These are phyloP conservation scores for Anastatica hierochuntica DNA, from an alignment of 345 rosid genomes.

Conservation along the genomic window DNA sequence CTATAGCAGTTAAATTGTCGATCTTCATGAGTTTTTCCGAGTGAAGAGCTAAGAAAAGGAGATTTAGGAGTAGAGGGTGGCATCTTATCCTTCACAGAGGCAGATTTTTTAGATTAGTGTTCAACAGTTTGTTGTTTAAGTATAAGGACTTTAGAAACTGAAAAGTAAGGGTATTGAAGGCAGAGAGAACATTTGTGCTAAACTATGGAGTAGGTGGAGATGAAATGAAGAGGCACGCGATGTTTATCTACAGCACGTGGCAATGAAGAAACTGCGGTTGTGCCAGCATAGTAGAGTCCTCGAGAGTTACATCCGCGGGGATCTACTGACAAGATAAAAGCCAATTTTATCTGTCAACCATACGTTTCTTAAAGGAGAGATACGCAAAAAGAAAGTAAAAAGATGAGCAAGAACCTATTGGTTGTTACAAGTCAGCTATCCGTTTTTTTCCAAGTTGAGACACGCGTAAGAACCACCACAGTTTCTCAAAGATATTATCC, in stretches of 20 bases:
- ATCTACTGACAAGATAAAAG: constrained; percentile 17
- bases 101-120: not conserved
- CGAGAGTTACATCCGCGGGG: constrained; percentile 12
- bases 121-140: constrained; percentile 18
- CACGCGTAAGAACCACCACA: constrained; percentile 17
- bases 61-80: constrained; percentile 19
- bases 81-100: constrained; percentile 10
- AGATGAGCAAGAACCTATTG: constrained; percentile 2
- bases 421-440: constrained; percentile 13
- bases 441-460: constrained; percentile 14
- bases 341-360: too few species aligned
- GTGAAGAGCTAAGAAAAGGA: too few species aligned
- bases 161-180: constrained; percentile 9
- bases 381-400: constrained; percentile 3
- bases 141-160: not conserved
- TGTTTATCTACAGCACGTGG: constrained; percentile 26
- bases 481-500: constrained; percentile 1
- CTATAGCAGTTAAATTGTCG: constrained; percentile 22
- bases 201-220: constrained; percentile 24
- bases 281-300: constrained; percentile 25
- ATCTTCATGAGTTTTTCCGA: too few species aligned
- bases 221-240: constrained; percentile 27
- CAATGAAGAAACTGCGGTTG: constrained; percentile 15
- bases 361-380: constrained; percentile 23
- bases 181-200: constrained; percentile 4